Evolutionary conservation across 148 eudicot genomes (phyloP).

Genomic region (Rhododendron griersonianum): DNA sequence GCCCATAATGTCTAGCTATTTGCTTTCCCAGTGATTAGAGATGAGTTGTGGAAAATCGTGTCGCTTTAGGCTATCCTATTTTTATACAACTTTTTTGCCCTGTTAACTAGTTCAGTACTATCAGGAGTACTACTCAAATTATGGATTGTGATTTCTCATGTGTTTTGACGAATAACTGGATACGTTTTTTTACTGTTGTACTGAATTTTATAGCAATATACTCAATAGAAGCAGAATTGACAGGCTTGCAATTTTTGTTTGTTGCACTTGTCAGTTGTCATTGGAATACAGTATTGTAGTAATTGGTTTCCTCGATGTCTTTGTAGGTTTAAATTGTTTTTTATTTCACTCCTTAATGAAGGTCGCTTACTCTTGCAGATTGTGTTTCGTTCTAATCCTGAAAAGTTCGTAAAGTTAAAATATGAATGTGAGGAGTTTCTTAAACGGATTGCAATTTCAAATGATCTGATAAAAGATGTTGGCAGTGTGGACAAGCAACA

Average conservation of each 20-base stretch:
- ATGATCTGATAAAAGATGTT: slow-evolving; percentile 19
- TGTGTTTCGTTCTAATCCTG: slow-evolving; percentile 68
- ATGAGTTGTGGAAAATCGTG: not conserved
- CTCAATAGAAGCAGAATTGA: not conserved
- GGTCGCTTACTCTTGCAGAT: slow-evolving; percentile 32
- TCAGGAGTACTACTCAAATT: not conserved
- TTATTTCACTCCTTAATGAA: not conserved
- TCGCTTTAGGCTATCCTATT: not conserved
- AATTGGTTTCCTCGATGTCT: not conserved
- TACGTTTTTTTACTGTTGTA: not conserved
- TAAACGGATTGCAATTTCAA: slow-evolving; percentile 20
- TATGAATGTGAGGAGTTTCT: slow-evolving; percentile 63
- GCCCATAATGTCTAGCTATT: not conserved
- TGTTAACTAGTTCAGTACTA: not conserved
- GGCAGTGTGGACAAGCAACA: slow-evolving; percentile 19
- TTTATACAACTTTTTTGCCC: not conserved
- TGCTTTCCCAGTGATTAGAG: not conserved
- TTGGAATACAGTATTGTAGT: not conserved
- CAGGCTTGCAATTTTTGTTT: not conserved
- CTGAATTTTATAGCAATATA: not conserved
- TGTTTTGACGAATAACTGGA: not conserved
- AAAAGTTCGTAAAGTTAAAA: slow-evolving; percentile 63
- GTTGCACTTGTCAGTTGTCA: not conserved
- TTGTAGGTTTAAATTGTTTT: not conserved
- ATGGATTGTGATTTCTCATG: not conserved